Base-by-base conservation (phyloP, 305 asterid species). In the Withania somnifera region DNA sequence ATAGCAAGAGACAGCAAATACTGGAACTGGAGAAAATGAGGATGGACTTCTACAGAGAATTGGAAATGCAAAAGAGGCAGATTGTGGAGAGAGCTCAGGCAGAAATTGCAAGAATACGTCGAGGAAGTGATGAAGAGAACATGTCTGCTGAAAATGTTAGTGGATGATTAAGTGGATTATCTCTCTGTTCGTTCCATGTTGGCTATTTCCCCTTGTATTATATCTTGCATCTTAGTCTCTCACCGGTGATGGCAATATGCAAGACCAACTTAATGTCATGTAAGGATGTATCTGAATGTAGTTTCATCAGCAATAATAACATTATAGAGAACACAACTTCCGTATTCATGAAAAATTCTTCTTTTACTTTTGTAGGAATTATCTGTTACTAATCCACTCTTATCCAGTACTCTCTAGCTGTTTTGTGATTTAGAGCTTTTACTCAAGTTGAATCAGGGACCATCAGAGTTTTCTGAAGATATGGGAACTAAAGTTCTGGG, bases 31-130 rank as follows among this genome's bases (percentile, higher is more conserved):
- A 93, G 45, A 93, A 90, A 47, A 90, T 95, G 94, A 82, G 99
- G 86, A 92, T 94, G 94, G 93, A 95, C 75, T 95, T 92, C 68
- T 92, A 90, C 60, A 87, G 93, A 61, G 99, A 94, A 6, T 83
- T 95, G 92, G 97, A 95, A 53, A 38, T 84, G 85, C 97, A 93
- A 68, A 94, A 91, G 90, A 89, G 89, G 87, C 88, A 89, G 87
- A 92, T 94, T 82, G 79, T 95, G n/a, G 98, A 95, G 90, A 90
- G 92, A 79, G 95, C 96, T 24, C 93, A 89, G 51, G 97, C 91
- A 5, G 93, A 93, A 86, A 95, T 95, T 53, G 94, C 86, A 58
- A 91, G 88, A 85, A 95, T 94, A 32, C 83, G 87, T 14, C 91
- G 56, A 83, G 93, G 97, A 28, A 89, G 84, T 15, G 89, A 87